Evolutionary conservation across 768 basidiomycete genomes (phyloP), one percentile per base, ranked within the genome.

Genomic region (Kwoniella dejecticola): DNA sequence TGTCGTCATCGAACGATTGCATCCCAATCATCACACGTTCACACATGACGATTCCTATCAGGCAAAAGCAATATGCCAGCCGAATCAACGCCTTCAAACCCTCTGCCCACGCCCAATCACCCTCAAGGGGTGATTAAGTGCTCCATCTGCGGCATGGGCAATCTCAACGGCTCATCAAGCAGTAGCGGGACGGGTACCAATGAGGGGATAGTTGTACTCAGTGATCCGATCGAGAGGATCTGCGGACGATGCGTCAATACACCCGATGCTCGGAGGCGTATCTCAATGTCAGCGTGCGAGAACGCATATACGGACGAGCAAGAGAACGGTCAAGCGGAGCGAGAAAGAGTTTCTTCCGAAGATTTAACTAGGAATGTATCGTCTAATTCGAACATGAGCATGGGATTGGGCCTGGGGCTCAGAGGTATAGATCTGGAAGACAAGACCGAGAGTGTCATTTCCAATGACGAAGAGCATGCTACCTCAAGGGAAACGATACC

Each of bases 81-180:
- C 7, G 74, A 76, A 69, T 69, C 74, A n/a, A 54, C 66, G 26
- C 47, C 66, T 38, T 60, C 60, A 31, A 50, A 52, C 47, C 45
- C 60, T 30, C 36, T 45, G 24, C 59, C 60, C 15, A 30, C 49
- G 19, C 12, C 23, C 33, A 31, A 30, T 23, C 19, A 15, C 21
- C 55, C 48, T 15, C 52, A 52, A 17, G 60, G 57, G 15, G 21
- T 40, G 13, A 66, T 68, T 60, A 76, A 76, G 60, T 76, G 74
- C 47, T 61, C 69, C 0, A 48, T 71, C 12, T 76, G 74, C 53
- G 74, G 74, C n/a, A 31, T 53, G 1, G 68, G 62, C 21, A 56
- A 55, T 31, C 36, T 63, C 36, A 36, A 48, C 4, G 38, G 52
- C 4, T 52, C 62, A 23, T 44, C 44, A 26, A 46, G n/a, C 23